Conservation (phyloP, 192 early-diverging fungal genomes). For the Coemansia sp. region DNA sequence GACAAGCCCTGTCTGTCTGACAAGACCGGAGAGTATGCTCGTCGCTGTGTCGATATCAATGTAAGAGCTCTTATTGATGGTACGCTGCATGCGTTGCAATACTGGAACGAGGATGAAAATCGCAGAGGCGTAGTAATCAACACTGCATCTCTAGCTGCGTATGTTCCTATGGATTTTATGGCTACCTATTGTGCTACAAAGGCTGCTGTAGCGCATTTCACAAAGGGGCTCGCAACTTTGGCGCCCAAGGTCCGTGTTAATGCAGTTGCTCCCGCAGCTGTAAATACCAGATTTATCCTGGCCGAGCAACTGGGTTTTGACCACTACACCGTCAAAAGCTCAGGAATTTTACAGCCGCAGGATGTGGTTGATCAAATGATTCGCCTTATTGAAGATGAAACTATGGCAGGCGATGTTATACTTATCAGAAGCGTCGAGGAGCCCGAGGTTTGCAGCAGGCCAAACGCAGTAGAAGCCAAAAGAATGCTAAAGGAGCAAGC, state of each 20-base stretch:
- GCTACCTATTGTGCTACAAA: slow-evolving; percentile 76
- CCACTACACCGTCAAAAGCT: slow-evolving; percentile 16
- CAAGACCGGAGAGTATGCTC: slow-evolving; percentile 51
- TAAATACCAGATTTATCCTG: slow-evolving; percentile 56
- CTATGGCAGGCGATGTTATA: slow-evolving; percentile 48
- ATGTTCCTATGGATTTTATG: slow-evolving; percentile 51
- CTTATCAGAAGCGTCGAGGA: slow-evolving; percentile 16
- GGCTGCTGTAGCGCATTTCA: slow-evolving; percentile 66
- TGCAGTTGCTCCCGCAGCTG: slow-evolving; percentile 58
- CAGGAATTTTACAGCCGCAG: slow-evolving; percentile 30
- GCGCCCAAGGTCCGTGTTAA: slow-evolving; percentile 62
- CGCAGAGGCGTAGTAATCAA: slow-evolving; percentile 68
- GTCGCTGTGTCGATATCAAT: slow-evolving; percentile 68
- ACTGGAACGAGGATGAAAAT: slow-evolving; percentile 46
- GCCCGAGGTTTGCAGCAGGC: slow-evolving; percentile 14
- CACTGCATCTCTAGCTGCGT: slow-evolving; percentile 67
- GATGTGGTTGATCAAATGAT: slow-evolving; percentile 59
- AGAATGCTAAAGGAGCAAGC: background rate
- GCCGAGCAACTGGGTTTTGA: slow-evolving; percentile 34
- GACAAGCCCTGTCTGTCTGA: slow-evolving; percentile 43
- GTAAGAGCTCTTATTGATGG: slow-evolving; percentile 68
- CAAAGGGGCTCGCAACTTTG: slow-evolving; percentile 43
- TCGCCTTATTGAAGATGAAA: slow-evolving; percentile 55
- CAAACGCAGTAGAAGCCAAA: slow-evolving; percentile 9
- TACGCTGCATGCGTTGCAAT: slow-evolving; percentile 66